Evolutionary conservation across 345 rosid species (phyloP).

Genomic region (Melaleuca alternifolia): DNA sequence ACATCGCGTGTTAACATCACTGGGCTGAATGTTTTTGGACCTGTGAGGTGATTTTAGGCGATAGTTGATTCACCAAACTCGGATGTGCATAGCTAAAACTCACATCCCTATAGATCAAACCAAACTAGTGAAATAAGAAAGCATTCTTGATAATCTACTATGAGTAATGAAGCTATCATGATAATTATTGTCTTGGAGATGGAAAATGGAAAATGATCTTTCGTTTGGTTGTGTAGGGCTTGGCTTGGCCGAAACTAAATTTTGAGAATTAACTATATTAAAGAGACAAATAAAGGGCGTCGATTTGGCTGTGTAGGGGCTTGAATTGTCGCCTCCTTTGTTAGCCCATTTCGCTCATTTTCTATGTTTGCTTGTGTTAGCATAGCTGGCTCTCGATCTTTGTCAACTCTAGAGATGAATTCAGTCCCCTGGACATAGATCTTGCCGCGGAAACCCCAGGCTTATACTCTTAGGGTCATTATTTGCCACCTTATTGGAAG

Average conservation of each 20-base stretch:
- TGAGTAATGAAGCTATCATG: neutral
- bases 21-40: too few relatives aligned
- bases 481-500: neutral
- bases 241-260: too few relatives aligned
- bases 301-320: neutral
- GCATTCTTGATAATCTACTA: too few relatives aligned
- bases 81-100: too few relatives aligned
- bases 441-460: neutral
- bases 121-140: too few relatives aligned
- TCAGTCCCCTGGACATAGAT: neutral
- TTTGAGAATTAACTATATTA: neutral
- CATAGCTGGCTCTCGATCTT: neutral
- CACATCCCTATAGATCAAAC: too few relatives aligned
- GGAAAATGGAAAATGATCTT: neutral
- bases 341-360: too few relatives aligned
- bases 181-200: neutral
- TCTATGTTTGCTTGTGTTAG: too few relatives aligned
- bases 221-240: neutral
- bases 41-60: too few relatives aligned
- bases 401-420: neutral
- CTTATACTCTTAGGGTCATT: neutral
- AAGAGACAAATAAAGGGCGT: fast-evolving
- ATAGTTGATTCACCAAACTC: too few relatives aligned
- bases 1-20: neutral
- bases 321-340: too few relatives aligned